phyloP scores from a whole-genome alignment of 2,329 filamentous ascomycete species.

The Talaromyces marneffei region DNA sequence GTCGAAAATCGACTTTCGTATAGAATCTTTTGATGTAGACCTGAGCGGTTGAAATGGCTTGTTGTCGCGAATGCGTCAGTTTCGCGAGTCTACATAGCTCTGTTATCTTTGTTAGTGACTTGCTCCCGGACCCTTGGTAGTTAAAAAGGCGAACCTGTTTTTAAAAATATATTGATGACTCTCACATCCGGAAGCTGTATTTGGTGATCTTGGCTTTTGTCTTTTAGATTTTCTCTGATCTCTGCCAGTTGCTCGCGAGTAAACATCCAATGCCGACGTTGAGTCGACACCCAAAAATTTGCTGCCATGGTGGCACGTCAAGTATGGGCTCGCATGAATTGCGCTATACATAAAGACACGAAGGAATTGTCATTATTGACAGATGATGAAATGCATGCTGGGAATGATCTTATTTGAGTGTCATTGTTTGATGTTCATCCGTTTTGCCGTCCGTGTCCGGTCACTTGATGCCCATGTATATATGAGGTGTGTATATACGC shows the following conservation, averaged over 20 bases:
- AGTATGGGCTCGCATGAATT: background rate
- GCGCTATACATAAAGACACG: background rate
- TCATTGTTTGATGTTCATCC: background rate
- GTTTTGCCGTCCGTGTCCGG: background rate
- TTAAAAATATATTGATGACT: conserved; percentile 85
- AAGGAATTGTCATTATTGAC: conserved; percentile 32
- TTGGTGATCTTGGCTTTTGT: conserved; percentile 67
- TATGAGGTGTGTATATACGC: background rate
- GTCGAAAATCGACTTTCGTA: conserved; percentile 79
- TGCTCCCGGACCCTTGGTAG: background rate
- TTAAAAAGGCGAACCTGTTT: conserved; percentile 60
- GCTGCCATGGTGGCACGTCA: conserved; percentile 62
- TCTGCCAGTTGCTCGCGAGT: conserved; percentile 71
- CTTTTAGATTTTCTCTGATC: conserved; percentile 69
- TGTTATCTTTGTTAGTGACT: conserved; percentile 58
- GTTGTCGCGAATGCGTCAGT: conserved; percentile 64
- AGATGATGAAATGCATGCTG: background rate
- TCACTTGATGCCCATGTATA: background rate
- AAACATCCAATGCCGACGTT: conserved; percentile 86
- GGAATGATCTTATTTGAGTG: background rate
- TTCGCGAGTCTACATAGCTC: conserved; percentile 74
- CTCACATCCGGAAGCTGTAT: conserved; percentile 77
- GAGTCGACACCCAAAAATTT: conserved; percentile 95
- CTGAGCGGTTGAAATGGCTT: conserved; percentile 88
- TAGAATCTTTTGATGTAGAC: conserved; percentile 95